Conservation (phyloP, 768 basidiomycete species). For the Steccherinum ochraceum region DNA sequence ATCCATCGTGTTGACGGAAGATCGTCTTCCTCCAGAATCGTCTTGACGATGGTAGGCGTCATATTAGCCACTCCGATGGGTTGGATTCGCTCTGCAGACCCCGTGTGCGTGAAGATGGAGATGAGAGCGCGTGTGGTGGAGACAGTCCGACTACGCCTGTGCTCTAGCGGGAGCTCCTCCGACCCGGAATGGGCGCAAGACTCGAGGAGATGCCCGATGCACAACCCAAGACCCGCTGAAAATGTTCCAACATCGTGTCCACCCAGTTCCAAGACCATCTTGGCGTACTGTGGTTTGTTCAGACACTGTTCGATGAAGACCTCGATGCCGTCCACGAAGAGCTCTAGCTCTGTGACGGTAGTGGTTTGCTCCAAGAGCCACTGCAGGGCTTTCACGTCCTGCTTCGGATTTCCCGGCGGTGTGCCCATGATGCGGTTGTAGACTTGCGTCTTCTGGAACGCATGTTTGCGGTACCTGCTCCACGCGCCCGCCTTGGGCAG, state of each 20-base stretch:
- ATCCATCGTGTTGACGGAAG: background rate
- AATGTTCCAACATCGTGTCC: background rate
- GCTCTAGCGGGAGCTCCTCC: background rate
- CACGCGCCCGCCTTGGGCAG: background rate
- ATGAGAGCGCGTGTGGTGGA: background rate
- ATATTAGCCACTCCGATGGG: background rate
- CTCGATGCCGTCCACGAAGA: background rate
- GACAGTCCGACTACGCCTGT: background rate
- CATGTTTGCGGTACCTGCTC: background rate
- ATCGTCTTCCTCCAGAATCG: background rate
- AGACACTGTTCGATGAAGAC: background rate
- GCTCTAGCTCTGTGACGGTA: background rate
- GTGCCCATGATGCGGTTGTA: background rate
- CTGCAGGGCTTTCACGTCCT: background rate
- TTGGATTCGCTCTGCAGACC: background rate
- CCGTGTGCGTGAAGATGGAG: background rate
- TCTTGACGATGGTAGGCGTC: background rate
- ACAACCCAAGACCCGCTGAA: background rate
- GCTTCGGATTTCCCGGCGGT: background rate
- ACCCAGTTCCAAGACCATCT: background rate
- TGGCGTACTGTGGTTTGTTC: background rate
- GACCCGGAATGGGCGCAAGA: background rate
- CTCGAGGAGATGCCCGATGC: background rate
- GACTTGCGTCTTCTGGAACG: background rate
- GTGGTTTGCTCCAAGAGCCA: background rate